phyloP scores from a whole-genome alignment of 2,329 filamentous ascomycete genomes.

The Ascochyta lentis region DNA sequence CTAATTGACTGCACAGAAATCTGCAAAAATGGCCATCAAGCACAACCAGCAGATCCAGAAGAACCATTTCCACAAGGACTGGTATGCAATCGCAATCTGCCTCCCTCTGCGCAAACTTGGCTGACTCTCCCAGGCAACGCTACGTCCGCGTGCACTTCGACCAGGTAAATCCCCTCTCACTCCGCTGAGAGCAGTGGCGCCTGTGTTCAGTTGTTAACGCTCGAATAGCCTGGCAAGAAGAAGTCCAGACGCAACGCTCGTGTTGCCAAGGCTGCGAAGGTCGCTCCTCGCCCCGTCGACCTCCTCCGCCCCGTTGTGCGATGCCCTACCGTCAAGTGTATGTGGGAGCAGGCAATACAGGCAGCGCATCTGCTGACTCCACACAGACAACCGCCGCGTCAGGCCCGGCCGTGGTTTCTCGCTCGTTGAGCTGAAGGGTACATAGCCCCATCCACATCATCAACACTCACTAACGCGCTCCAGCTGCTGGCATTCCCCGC shows the following conservation, averaged over 20 bases:
- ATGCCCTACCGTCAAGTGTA: constrained; percentile 92
- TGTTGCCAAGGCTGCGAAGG: constrained; percentile 90
- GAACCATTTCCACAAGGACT: constrained; percentile 78
- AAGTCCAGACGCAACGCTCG: constrained; percentile 88
- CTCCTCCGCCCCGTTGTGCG: constrained; percentile 94
- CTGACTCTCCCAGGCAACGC: constrained; percentile 73
- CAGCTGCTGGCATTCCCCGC: constrained; percentile 96
- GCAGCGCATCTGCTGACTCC: constrained; percentile 20
- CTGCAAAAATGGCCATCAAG: constrained; percentile 80
- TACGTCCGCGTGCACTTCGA: constrained; percentile 99
- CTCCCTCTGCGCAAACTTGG: constrained; percentile 12
- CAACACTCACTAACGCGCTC: constrained; percentile 29
- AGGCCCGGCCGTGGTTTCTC: constrained; percentile 98
- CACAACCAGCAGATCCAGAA: constrained; percentile 98
- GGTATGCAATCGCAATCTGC: constrained; percentile 33
- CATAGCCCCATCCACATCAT: constrained; percentile 23
- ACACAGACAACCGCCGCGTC: constrained; percentile 86
- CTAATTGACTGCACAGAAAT: constrained; percentile 31
- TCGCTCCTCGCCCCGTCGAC: constrained; percentile 97
- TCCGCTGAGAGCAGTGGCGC: constrained; percentile 60
- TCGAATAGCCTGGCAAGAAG: constrained; percentile 87
- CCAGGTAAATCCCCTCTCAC: constrained; percentile 79
- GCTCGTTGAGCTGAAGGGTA: constrained; percentile 96
- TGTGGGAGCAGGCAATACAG: constrained; percentile 14
- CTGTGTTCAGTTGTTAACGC: constrained; percentile 51